Percentiles rank a stretch among this genome's conserved stretches.
These are phyloP conservation scores for Delitschia confertaspora DNA, from an alignment of 495 filamentous ascomycete genomes.

Conservation along the genomic window DNA sequence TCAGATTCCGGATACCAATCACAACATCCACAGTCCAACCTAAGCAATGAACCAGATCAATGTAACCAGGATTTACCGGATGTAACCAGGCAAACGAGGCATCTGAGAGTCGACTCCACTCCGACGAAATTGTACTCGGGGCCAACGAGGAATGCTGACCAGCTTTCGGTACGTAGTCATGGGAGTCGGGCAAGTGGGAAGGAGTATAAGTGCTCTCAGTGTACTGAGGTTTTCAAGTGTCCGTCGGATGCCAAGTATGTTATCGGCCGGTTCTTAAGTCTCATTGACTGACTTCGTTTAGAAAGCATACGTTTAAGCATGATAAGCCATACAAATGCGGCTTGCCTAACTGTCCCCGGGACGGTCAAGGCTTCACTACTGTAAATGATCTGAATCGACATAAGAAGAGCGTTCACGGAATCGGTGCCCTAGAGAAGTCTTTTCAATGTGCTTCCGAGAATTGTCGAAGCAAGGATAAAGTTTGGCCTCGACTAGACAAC, in stretches of 20 bases:
- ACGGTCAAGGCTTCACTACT: slow-evolving; percentile 64
- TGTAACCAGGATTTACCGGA: slow-evolving; percentile 12
- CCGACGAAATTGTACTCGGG: too few species aligned
- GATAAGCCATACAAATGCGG: slow-evolving; percentile 63
- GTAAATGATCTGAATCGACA: slow-evolving; percentile 54
- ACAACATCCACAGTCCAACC: slow-evolving; percentile 12
- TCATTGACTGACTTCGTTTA: slow-evolving; percentile 32
- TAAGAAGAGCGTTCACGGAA: slow-evolving; percentile 28
- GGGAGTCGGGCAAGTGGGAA: slow-evolving; percentile 9
- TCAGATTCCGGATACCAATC: slow-evolving; percentile 27
- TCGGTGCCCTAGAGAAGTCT: slow-evolving; percentile 44
- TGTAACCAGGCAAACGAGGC: slow-evolving; percentile 9
- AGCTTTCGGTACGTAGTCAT: slow-evolving; percentile 13
- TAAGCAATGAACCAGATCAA: slow-evolving; percentile 13
- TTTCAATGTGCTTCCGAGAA: slow-evolving; percentile 57
- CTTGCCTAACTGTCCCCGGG: slow-evolving; percentile 48
- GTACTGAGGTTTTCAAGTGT: slow-evolving; percentile 26
- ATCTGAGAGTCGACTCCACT: slow-evolving; percentile 10
- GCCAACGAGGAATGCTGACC: slow-evolving; percentile 3
- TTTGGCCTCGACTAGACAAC: slow-evolving; percentile 85
- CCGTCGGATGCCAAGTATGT: slow-evolving; percentile 27
- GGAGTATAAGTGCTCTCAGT: slow-evolving; percentile 17
- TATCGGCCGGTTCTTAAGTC: not conserved
- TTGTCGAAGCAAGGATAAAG: slow-evolving; percentile 62
- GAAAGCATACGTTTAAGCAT: slow-evolving; percentile 77